Conservation (phyloP, 2,329 filamentous ascomycete genomes). For the Lachnellula hyalina region DNA sequence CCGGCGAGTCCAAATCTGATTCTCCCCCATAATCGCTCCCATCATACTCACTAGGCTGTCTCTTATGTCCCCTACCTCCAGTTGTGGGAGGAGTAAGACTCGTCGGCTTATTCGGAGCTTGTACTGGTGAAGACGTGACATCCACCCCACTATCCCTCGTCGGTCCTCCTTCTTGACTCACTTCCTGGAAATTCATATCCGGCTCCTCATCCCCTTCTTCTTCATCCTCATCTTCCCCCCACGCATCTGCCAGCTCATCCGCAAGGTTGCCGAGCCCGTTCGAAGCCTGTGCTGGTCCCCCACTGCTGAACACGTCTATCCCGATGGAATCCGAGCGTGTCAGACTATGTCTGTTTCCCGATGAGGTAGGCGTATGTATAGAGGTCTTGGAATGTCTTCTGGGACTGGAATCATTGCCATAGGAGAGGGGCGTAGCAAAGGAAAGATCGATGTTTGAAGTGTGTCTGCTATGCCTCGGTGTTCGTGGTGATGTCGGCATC, state of each 20-base stretch:
- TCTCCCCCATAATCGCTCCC: constrained; percentile 71
- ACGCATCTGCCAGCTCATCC: constrained; percentile 72
- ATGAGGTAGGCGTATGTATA: constrained; percentile 25
- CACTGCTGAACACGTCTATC: constrained; percentile 31
- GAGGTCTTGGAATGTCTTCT: constrained; percentile 29
- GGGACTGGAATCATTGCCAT: constrained; percentile 14
- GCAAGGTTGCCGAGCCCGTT: constrained; percentile 71
- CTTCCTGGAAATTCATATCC: constrained; percentile 35
- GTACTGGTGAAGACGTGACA: constrained; percentile 23
- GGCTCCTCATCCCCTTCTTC: constrained; percentile 50
- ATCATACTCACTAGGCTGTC: constrained; percentile 57
- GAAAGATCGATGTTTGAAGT: constrained; percentile 49
- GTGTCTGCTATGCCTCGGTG: constrained; percentile 55
- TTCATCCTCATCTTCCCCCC: constrained; percentile 56
- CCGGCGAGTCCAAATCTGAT: constrained; percentile 63
- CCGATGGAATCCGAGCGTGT: constrained; percentile 24
- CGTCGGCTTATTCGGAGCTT: constrained; percentile 13
- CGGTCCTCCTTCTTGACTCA: constrained; percentile 29
- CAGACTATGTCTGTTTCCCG: constrained; percentile 17
- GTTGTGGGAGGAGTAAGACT: constrained; percentile 20
- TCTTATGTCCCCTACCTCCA: constrained; percentile 38
- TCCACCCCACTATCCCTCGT: constrained; percentile 33
- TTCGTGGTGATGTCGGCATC: constrained; percentile 46
- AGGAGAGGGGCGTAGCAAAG: constrained; percentile 25
- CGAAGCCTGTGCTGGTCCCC: constrained; percentile 35